These are phyloP conservation scores for Artemisia annua DNA, from an alignment of 129 eudicot species.

Conservation along the genomic window DNA sequence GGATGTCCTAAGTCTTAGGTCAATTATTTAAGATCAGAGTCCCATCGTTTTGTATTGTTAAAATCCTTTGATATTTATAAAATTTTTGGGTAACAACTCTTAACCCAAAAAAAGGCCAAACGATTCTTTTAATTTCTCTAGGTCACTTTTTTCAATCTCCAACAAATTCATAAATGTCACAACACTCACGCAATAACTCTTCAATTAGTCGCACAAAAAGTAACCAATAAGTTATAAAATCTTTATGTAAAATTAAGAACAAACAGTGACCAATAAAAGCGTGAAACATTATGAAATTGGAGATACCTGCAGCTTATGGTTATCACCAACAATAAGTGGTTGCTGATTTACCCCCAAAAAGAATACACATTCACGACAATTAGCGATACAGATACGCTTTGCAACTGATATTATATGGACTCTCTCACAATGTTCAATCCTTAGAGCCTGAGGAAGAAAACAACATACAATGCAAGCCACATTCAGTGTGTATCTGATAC, in stretches of 20 bases:
- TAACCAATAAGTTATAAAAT: too few species aligned
- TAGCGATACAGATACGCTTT: conserved; percentile 88
- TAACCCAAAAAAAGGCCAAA: too few species aligned
- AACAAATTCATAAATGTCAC: too few species aligned
- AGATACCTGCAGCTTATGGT: conserved; percentile 89
- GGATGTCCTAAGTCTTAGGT: too few species aligned
- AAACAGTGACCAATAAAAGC: neutral
- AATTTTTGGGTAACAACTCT: too few species aligned
- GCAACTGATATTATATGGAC: conserved; percentile 86
- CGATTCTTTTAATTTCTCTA: too few species aligned
- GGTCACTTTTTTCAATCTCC: too few species aligned
- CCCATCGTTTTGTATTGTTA: too few species aligned
- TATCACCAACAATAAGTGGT: conserved; percentile 97
- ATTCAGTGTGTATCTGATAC: neutral
- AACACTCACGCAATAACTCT: too few species aligned
- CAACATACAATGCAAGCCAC: conserved; percentile 16
- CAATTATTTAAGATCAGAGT: too few species aligned
- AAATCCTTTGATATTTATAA: too few species aligned
- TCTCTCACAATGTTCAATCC: conserved; percentile 85
- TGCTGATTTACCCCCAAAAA: conserved; percentile 91
- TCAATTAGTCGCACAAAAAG: too few species aligned
- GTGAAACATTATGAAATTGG: neutral
- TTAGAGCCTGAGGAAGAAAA: conserved; percentile 32
- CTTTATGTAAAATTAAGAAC: neutral
- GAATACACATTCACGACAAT: conserved; percentile 97